Conservation (phyloP, 75 land plant genomes). For the Selaginella moellendorffii region DNA sequence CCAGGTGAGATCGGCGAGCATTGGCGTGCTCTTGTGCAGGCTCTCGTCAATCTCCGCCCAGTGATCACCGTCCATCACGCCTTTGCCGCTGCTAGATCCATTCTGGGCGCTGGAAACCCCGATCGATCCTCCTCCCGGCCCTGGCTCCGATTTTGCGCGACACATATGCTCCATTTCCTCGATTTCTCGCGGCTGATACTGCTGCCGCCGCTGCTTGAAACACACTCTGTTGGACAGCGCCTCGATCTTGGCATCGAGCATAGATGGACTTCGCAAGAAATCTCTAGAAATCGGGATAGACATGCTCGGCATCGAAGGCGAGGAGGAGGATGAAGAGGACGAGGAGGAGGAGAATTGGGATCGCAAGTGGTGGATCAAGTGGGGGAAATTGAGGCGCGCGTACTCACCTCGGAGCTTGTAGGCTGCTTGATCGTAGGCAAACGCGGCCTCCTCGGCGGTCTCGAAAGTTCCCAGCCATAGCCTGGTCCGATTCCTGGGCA, state of each 20-base stretch:
- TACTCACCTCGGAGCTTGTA: constrained; percentile 64
- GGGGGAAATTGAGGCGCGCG: constrained; percentile 71
- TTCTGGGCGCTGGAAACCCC: neutral
- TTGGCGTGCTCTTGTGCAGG: neutral
- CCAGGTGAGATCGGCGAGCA: neutral
- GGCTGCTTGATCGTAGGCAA: constrained; percentile 82
- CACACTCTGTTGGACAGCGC: neutral
- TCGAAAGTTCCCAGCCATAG: constrained; percentile 86
- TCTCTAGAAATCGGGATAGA: neutral
- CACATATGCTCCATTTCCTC: too few species aligned
- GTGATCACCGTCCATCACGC: neutral
- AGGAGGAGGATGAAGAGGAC: too few species aligned
- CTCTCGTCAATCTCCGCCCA: neutral
- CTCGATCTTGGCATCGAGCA: neutral
- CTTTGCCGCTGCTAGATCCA: neutral
- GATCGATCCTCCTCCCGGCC: too few species aligned
- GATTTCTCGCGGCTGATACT: neutral
- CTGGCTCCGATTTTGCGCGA: neutral
- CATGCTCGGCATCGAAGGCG: too few species aligned
- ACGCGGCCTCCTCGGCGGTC: constrained; percentile 81
- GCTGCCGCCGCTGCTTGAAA: neutral
- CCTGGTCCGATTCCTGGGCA: constrained; percentile 64
- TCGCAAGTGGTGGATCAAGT: constrained; percentile 26
- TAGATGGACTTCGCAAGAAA: neutral
- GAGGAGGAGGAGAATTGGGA: too few species aligned